A percentile compares a stretch with the other conserved stretches of the same genome.
Evolutionary conservation across 495 filamentous ascomycete species (phyloP).

Genomic region (Chaetomidium leptoderma): DNA sequence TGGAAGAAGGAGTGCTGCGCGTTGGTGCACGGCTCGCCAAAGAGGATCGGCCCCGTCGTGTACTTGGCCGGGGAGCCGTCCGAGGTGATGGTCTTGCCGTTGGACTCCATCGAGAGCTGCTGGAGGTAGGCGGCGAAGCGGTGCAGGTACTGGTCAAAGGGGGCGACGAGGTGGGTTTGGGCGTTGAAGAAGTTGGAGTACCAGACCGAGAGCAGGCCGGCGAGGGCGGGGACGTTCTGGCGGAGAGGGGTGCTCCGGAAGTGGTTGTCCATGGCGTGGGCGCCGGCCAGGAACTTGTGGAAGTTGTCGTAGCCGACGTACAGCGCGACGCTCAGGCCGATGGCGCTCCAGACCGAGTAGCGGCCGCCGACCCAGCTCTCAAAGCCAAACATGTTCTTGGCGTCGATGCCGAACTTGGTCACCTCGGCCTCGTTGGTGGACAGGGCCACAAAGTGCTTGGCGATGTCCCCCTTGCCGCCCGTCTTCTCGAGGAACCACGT

Average conservation of each 20-base stretch:
- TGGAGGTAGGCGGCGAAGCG: conserved; percentile 98
- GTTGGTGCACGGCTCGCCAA: conserved; percentile 97
- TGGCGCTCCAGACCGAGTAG: conserved; percentile 98
- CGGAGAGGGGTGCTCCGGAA: conserved; percentile 86
- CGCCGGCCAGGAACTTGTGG: conserved; percentile 91
- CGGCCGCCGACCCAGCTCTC: conserved; percentile 97
- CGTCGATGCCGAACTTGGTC: conserved; percentile 96
- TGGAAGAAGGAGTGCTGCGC: conserved; percentile 99
- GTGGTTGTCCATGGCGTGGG: conserved; percentile 97
- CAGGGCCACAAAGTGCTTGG: conserved; percentile 97
- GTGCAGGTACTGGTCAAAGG: conserved; percentile 98
- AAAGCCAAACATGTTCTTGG: conserved; percentile 98
- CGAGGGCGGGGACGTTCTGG: conserved; percentile 90
- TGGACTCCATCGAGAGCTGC: conserved; percentile 99
- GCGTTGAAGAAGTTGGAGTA: conserved; percentile 98
- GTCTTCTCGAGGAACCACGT: conserved; percentile 85
- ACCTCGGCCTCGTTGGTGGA: conserved; percentile 95
- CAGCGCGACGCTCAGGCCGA: conserved; percentile 87
- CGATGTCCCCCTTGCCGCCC: conserved; percentile 74
- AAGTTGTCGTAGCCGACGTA: conserved; percentile 98
- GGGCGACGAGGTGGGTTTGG: conserved; percentile 94
- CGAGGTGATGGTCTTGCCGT: conserved; percentile 95
- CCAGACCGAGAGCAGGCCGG: conserved; percentile 92
- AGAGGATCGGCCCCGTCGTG: conserved; percentile 88
- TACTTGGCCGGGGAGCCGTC: conserved; percentile 90